phyloP scores from a whole-genome alignment of 192 early-diverging fungal genomes.

The Coemansia sp. region DNA sequence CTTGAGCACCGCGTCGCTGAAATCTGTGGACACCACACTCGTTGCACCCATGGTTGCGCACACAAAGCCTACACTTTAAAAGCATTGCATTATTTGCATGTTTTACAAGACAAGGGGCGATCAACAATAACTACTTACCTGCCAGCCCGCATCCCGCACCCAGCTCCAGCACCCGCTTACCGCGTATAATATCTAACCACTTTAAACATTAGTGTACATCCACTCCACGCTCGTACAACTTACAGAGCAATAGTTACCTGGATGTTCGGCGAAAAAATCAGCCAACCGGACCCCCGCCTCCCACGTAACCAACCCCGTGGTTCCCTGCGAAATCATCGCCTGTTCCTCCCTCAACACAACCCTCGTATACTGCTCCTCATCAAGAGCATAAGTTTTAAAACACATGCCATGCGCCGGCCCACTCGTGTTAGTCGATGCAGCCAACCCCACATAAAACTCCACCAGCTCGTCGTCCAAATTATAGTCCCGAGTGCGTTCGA shows the following conservation, averaged over 20 bases:
- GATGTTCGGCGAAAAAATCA: conserved; percentile 53
- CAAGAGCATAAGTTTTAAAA: conserved; percentile 50
- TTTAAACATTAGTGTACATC: background rate
- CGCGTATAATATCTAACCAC: conserved; percentile 44
- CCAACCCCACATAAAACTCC: conserved; percentile 42
- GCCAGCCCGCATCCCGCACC: conserved; percentile 49
- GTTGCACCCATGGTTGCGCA: conserved; percentile 50
- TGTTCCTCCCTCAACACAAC: conserved; percentile 56
- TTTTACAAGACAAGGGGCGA: background rate
- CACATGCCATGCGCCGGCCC: conserved; percentile 23
- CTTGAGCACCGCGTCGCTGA: conserved; percentile 26
- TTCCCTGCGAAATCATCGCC: conserved; percentile 57
- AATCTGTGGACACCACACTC: conserved; percentile 35
- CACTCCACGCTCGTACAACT: background rate
- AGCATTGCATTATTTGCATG: background rate
- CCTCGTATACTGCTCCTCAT: conserved; percentile 41
- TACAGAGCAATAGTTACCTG: conserved; percentile 22
- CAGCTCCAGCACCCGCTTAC: conserved; percentile 41
- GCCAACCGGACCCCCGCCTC: conserved; percentile 58
- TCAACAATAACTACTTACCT: conserved; percentile 15
- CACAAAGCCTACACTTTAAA: conserved; percentile 35
- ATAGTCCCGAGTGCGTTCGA: conserved; percentile 29
- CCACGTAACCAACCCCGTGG: conserved; percentile 65
- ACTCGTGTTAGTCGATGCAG: conserved; percentile 19
- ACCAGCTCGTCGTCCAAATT: conserved; percentile 46